Base-by-base conservation (phyloP, 2,329 filamentous ascomycete species). In the Pyrenophora tritici-repentis region DNA sequence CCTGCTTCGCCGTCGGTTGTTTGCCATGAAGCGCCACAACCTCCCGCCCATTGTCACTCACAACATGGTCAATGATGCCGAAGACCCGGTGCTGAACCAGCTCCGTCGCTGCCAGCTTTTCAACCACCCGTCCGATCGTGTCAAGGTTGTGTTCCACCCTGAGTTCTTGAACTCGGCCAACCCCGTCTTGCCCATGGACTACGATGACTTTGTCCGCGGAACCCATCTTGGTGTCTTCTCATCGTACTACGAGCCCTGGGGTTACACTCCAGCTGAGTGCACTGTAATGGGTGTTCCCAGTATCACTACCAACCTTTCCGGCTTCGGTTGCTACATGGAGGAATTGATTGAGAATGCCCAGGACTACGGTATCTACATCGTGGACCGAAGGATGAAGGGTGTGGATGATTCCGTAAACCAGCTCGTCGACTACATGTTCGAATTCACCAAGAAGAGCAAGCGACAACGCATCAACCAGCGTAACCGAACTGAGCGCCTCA, bases 241-340 rank as follows among this genome's bases (percentile, higher is more conserved):
- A 18, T 97, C 94, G 2, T 97, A 97, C 83, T 99, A 99, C 74
- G 94, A 99, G 78, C 94, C 94, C 7, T 99, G 94, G 94, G 94
- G 94, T 38, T 99, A 99, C 76, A 99, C 94, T 2, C 94, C 93
- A 0, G 93, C 94, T 44, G 94, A 97, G 75, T 99, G 94, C 76
- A 97, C 94, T 0, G 94, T 97, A 57, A 97, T 97, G 94, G 94
- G 94, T 65, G 92, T 99, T 34, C 94, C 94, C 36, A 96, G 91
- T 75, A 97, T 99, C 76, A 97, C 94, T 9, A 97, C 93, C 22
- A 99, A 99, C 75, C 79, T 99, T 37, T 97, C 94, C 6, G 94
- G 94, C 16, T 99, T 99, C 68, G 94, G 94, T 42, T 97, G 94
- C 77, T 97, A 99, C 76, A 99, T 99, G 94, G 94, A 99, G 75